phyloP scores from a whole-genome alignment of 2,329 filamentous ascomycete species.

The Orbilia brochopaga region DNA sequence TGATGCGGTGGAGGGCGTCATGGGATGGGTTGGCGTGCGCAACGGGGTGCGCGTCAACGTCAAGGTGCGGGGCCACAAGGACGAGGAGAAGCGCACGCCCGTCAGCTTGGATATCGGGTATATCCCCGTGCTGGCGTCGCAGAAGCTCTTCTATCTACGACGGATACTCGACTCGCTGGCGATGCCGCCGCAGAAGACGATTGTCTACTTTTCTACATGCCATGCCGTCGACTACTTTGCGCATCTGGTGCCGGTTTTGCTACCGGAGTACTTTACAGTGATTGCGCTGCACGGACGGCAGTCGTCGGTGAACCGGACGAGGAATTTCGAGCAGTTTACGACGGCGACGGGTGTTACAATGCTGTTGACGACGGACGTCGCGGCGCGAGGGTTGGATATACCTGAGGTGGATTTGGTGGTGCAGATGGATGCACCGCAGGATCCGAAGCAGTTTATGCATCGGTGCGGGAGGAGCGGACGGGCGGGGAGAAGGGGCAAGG shows the following conservation, averaged over 20 bases:
- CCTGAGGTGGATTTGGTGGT: slow-evolving; percentile 89
- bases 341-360: slow-evolving; percentile 76
- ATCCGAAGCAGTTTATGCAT: slow-evolving; percentile 96
- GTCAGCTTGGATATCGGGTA: slow-evolving; percentile 94
- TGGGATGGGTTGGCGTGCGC: slow-evolving; percentile 86
- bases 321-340: slow-evolving; percentile 82
- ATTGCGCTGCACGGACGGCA: slow-evolving; percentile 92
- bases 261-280: slow-evolving; percentile 72
- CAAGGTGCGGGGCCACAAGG: slow-evolving; percentile 72
- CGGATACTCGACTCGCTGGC: slow-evolving; percentile 62
- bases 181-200: slow-evolving; percentile 80
- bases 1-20: slow-evolving; percentile 82
- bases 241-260: slow-evolving; percentile 73
- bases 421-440: slow-evolving; percentile 79
- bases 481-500: slow-evolving; percentile 86
- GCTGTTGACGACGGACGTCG: slow-evolving; percentile 89
- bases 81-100: slow-evolving; percentile 84
- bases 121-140: slow-evolving; percentile 73
- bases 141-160: slow-evolving; percentile 67
- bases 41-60: slow-evolving; percentile 96
- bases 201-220: slow-evolving; percentile 92
- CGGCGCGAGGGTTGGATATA: slow-evolving; percentile 87
- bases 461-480: slow-evolving; percentile 87
- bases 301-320: slow-evolving; percentile 81
- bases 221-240: slow-evolving; percentile 95